Evolutionary conservation across 257 asterid species (phyloP), one percentile per base, ranked within the genome.

Genomic region (Solanum dulcamara): DNA sequence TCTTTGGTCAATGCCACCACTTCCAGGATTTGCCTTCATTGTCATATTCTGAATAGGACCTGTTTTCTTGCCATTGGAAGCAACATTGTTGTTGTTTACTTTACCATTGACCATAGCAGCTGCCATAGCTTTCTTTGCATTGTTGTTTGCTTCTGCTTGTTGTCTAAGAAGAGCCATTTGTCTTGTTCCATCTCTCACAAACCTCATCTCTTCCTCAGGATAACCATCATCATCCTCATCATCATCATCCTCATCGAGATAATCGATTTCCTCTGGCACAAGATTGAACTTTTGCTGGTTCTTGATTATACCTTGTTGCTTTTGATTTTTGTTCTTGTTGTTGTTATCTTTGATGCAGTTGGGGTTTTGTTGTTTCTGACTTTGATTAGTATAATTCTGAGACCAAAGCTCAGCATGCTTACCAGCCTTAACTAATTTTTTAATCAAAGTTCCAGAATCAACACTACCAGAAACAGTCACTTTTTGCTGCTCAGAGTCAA

Each of bases 371-470:
- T 90, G 97, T 68, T 90, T 92, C 89, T 86, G 97, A 70, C 32
- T 90, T 35, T 86, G 96, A 59, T 79, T 89, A 8, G 72, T 7
- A 55, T 64, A 28, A 1, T 88, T 92, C 30, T 87, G 91, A 10
- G 92, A 83, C 97, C 97, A 95, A 17, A 89, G 90, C 88, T 95
- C 98, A 35, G 98, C 95, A 71, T 93, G 92, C 77, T 95, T 95
- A 6, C 97, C 97, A 80, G 92, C 92, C 82, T 72, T 91, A 4
- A 88, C 85, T 46, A 95, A 40, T 86, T 88, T 95, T 90, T 91
- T 95, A 48, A 95, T 86, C 44, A 95, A 84, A 3, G 91, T 82
- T 8, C 85, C 88, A 48, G 96, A 84, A 84, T 91, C 96, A 12
- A 93, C 84, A 62, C 82, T 88, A 30, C 98, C 97, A 57, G 92